These are phyloP conservation scores for Camelina sativa DNA, from an alignment of 345 rosid genomes.

Conservation along the genomic window DNA sequence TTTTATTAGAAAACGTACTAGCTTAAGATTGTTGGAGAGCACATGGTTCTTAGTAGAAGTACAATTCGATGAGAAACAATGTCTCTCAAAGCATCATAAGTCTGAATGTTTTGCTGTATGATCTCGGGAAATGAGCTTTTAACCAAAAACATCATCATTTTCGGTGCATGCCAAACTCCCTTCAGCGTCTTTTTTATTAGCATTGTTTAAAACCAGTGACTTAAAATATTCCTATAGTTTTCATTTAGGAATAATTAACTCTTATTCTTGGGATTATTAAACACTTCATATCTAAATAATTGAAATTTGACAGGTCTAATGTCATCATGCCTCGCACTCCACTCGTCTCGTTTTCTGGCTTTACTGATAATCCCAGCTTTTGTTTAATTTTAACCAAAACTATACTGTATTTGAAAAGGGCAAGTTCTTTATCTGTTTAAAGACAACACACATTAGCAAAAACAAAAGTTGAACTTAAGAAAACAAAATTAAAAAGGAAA, in stretches of 20 bases:
- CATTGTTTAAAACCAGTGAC: slow-evolving; percentile 18
- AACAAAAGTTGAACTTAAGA: slow-evolving; percentile 9
- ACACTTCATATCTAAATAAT: slow-evolving; percentile 49
- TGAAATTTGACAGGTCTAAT: slow-evolving; percentile 54
- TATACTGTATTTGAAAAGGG: slow-evolving; percentile 20
- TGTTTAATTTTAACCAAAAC: slow-evolving; percentile 18
- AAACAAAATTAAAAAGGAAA: background rate
- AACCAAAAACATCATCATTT: slow-evolving; percentile 43
- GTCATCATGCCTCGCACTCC: slow-evolving; percentile 56
- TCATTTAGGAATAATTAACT: slow-evolving; percentile 31
- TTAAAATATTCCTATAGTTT: slow-evolving; percentile 31
- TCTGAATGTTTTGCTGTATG: slow-evolving; percentile 43
- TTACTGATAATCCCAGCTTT: slow-evolving; percentile 42
- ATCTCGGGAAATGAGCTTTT: slow-evolving; percentile 43
- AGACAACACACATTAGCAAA: slow-evolving; percentile 24
- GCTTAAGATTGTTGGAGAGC: slow-evolving; percentile 40
- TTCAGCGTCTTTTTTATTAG: slow-evolving; percentile 19
- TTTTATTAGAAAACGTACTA: slow-evolving; percentile 10
- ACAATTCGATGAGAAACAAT: slow-evolving; percentile 40
- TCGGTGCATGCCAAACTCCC: slow-evolving; percentile 45
- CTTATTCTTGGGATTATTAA: slow-evolving; percentile 46
- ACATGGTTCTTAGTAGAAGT: slow-evolving; percentile 42
- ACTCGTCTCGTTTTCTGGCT: slow-evolving; percentile 52
- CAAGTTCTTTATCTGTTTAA: slow-evolving; percentile 18
- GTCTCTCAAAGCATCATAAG: slow-evolving; percentile 36